phyloP scores from a whole-genome alignment of 179 eudicot genomes.

The Corrigiola litoralis region DNA sequence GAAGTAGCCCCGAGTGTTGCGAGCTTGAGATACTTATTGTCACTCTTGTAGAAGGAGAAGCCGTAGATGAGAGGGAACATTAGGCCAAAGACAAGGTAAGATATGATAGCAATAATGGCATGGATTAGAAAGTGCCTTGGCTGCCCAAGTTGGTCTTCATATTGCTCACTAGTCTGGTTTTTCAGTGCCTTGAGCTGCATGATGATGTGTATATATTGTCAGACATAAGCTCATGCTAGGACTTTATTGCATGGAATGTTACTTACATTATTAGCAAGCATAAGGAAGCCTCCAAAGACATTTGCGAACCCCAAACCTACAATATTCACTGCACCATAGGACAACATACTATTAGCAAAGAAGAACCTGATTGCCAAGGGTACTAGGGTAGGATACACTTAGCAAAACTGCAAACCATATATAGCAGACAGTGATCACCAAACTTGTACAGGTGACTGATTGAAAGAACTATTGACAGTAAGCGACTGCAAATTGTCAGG shows the following conservation, averaged over 20 bases:
- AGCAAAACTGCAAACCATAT: neutral
- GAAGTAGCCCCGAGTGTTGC: constrained; percentile 46
- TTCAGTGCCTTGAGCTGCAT: constrained; percentile 73
- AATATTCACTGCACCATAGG: constrained; percentile 69
- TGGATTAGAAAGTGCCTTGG: constrained; percentile 62
- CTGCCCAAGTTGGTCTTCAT: constrained; percentile 56
- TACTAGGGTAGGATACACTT: neutral
- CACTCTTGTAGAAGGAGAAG: constrained; percentile 59
- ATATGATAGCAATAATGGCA: constrained; percentile 46
- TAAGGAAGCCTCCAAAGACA: constrained; percentile 71
- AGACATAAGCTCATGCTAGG: neutral
- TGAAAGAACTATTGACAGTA: too few species aligned
- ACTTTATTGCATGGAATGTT: neutral
- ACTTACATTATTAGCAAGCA: constrained; percentile 79
- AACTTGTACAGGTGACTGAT: too few species aligned
- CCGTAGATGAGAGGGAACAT: constrained; percentile 59
- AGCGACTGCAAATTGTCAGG: too few species aligned
- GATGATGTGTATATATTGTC: neutral
- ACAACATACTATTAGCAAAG: neutral
- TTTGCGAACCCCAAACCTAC: constrained; percentile 78
- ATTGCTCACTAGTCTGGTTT: constrained; percentile 34
- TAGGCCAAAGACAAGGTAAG: constrained; percentile 65
- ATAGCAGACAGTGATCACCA: too few species aligned
- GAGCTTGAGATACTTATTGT: constrained; percentile 61
- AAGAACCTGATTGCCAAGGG: neutral